Percentiles rank a stretch among this genome's conserved stretches.
Conservation (phyloP, 306 rosid genomes). For the Quercus suber region DNA sequence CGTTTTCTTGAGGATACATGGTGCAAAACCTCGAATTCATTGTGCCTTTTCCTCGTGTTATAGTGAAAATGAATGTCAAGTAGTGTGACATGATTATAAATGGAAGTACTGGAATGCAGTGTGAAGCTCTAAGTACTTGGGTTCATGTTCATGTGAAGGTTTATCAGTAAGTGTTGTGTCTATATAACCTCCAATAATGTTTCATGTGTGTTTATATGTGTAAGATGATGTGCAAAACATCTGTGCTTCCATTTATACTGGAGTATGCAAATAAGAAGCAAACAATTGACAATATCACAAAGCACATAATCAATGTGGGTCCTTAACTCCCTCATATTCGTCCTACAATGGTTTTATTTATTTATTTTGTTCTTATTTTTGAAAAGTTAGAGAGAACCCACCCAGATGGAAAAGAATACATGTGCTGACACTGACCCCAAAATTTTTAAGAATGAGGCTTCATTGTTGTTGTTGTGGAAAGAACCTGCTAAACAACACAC, state of each 20-base stretch:
- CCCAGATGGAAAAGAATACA: too few relatives aligned
- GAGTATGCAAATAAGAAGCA: neutral
- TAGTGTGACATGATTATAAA: neutral
- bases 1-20: neutral
- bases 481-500: neutral
- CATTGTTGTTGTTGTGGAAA: too few relatives aligned
- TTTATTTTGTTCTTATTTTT: neutral
- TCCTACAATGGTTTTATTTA: neutral
- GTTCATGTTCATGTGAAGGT: neutral
- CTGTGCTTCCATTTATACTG: too few relatives aligned
- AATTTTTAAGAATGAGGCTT: too few relatives aligned
- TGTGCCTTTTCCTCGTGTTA: neutral
- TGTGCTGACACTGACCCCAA: too few relatives aligned
- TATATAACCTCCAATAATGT: neutral
- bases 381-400: neutral
- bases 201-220: neutral
- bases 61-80: neutral
- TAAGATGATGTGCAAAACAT: neutral
- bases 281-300: neutral
- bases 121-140: neutral
- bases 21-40: neutral
- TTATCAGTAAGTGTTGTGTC: neutral
- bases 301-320: neutral
- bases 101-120: neutral
- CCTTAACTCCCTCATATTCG: neutral